Conservation (phyloP, 1,284 basidiomycete genomes). For the Boletus mariae region DNA sequence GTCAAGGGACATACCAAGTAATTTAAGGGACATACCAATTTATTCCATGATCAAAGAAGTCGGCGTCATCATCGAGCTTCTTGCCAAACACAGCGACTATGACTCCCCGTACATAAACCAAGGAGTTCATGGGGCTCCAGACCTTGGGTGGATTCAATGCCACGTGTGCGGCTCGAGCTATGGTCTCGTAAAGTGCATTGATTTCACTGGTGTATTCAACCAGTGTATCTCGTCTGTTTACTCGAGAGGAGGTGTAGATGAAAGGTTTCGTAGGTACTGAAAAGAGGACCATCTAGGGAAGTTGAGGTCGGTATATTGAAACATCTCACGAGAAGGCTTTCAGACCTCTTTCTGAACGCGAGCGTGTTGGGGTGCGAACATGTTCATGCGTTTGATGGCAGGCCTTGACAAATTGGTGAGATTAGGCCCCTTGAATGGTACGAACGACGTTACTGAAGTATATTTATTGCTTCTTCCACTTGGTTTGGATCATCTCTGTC, state of each 20-base stretch:
- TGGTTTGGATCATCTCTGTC: constrained; percentile 20
- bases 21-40: constrained; percentile 9
- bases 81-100: constrained; percentile 11
- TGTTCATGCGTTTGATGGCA: background rate
- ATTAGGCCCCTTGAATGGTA: background rate
- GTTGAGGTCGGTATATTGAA: background rate
- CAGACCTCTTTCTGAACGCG: background rate
- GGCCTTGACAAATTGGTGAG: background rate
- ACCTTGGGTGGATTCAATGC: constrained; percentile 9
- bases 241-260: background rate
- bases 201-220: background rate
- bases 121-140: constrained; percentile 7
- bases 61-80: constrained; percentile 8
- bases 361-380: background rate
- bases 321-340: background rate
- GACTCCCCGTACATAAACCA: constrained; percentile 13
- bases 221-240: background rate
- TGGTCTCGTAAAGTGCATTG: background rate
- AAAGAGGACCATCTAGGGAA: background rate
- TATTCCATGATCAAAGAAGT: constrained; percentile 12
- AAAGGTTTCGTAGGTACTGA: background rate
- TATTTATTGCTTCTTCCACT: constrained; percentile 4
- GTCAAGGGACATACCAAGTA: background rate
- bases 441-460: background rate
- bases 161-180: background rate